Percentiles rank a stretch among this genome's conserved stretches.
Conservation (phyloP, 805 yeast species). For the Candida nitratophila region DNA sequence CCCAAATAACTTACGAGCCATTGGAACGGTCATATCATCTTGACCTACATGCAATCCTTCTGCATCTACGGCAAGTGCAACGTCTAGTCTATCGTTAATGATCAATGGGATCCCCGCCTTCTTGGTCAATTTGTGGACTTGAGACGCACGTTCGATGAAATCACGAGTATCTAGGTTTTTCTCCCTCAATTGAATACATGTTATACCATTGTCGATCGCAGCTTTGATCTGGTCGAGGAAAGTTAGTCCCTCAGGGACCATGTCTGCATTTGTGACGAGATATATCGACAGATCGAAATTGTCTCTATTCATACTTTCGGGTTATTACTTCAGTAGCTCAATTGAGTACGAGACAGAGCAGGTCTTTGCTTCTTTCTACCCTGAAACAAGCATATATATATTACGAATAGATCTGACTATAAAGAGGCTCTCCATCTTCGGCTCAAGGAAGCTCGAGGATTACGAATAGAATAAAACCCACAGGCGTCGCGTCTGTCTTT, state of each 20-base stretch:
- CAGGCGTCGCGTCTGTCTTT: no score
- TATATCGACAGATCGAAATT: constrained; percentile 54
- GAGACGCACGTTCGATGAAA: constrained; percentile 55
- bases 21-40: constrained; percentile 64
- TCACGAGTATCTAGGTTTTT: constrained; percentile 61
- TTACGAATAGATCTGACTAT: no score
- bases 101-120: constrained; percentile 62
- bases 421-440: no score
- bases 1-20: constrained; percentile 62
- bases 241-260: constrained; percentile 55
- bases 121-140: constrained; percentile 56
- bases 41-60: constrained; percentile 94
- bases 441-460: no score
- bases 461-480: no score
- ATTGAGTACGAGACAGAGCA: no score
- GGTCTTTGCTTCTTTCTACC: no score
- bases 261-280: constrained; percentile 71
- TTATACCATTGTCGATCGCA: constrained; percentile 67
- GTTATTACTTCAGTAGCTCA: no score
- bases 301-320: background rate
- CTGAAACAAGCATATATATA: no score
- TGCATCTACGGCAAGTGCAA: constrained; percentile 83
- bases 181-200: constrained; percentile 79
- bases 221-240: constrained; percentile 55
- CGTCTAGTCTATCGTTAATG: constrained; percentile 82